phyloP scores from a whole-genome alignment of 768 basidiomycete species.

The Trametes villosa region DNA sequence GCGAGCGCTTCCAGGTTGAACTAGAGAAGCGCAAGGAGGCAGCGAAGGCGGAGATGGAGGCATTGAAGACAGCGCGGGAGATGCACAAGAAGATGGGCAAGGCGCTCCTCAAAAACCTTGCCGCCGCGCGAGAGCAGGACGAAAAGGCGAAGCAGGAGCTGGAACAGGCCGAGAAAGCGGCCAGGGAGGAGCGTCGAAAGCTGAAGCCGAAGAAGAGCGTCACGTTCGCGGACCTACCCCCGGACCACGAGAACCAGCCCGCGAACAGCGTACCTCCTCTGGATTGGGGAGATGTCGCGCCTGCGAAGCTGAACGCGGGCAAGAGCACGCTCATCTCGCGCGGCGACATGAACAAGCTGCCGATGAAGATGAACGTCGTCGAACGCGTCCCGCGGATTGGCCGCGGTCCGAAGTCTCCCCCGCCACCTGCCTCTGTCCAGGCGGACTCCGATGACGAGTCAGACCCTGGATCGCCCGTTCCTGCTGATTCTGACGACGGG shows the following conservation, averaged over 20 bases:
- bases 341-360: constrained; percentile 41
- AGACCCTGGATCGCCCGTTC: constrained; percentile 36
- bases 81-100: constrained; percentile 82
- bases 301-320: constrained; percentile 48
- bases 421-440: constrained; percentile 20
- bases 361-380: constrained; percentile 73
- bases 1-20: constrained; percentile 50
- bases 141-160: constrained; percentile 39
- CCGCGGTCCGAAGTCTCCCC: constrained; percentile 27
- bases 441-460: constrained; percentile 77
- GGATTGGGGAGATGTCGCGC: constrained; percentile 61
- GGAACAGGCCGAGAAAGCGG: constrained; percentile 33
- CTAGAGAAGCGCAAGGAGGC: constrained; percentile 56
- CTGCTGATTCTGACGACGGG: constrained; percentile 40
- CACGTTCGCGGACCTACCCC: constrained; percentile 56
- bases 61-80: constrained; percentile 44
- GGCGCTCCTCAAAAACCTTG: constrained; percentile 56
- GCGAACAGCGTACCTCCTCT: constrained; percentile 23
- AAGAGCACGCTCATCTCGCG: constrained; percentile 40
- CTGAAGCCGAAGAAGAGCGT: constrained; percentile 63
- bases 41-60: constrained; percentile 45
- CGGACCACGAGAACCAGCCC: constrained; percentile 32
- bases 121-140: constrained; percentile 44
- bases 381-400: constrained; percentile 55
- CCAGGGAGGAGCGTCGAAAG: constrained; percentile 34